A percentile compares a stretch with the other conserved stretches of the same genome.
Conservation (phyloP, 2,329 filamentous ascomycete species). For the Teratosphaeria pseudoeucalypti region DNA sequence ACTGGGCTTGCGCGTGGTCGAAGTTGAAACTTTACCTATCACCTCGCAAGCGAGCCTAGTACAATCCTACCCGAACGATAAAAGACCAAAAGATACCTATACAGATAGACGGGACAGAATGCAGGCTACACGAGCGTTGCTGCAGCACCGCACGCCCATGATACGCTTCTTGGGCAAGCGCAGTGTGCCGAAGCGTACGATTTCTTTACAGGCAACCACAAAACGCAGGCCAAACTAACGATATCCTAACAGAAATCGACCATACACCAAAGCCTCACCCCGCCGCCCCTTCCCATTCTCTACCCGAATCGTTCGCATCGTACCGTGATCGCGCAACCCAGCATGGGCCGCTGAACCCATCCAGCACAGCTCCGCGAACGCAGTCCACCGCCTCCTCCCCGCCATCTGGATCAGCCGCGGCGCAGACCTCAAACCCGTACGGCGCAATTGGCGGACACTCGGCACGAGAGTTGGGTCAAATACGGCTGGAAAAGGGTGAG, state of each 20-base stretch:
- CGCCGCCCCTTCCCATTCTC: slow-evolving; percentile 53
- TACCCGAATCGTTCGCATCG: slow-evolving; percentile 61
- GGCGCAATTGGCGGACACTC: slow-evolving; percentile 48
- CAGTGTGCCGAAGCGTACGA: slow-evolving; percentile 33
- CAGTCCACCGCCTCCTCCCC: neutral
- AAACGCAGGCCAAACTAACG: slow-evolving; percentile 4
- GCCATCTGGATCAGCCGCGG: slow-evolving; percentile 3
- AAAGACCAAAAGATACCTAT: neutral
- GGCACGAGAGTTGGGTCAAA: slow-evolving; percentile 61
- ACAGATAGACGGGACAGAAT: slow-evolving; percentile 18
- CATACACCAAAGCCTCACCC: slow-evolving; percentile 65
- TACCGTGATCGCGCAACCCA: slow-evolving; percentile 72
- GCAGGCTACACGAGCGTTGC: slow-evolving; percentile 37
- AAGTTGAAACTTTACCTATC: neutral
- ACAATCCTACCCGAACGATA: neutral
- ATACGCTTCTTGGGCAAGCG: slow-evolving; percentile 44
- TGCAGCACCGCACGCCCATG: slow-evolving; percentile 40
- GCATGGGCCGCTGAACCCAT: slow-evolving; percentile 54
- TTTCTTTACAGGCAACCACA: neutral
- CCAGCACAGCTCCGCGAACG: neutral
- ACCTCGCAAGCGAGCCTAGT: neutral
- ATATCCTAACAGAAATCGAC: slow-evolving; percentile 50
- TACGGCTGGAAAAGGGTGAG: slow-evolving; percentile 60
- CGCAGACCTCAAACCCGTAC: slow-evolving; percentile 16
- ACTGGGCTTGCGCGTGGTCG: neutral